Evolutionary conservation across 2,329 filamentous ascomycete genomes (phyloP).

Genomic region (Zalaria obscura): DNA sequence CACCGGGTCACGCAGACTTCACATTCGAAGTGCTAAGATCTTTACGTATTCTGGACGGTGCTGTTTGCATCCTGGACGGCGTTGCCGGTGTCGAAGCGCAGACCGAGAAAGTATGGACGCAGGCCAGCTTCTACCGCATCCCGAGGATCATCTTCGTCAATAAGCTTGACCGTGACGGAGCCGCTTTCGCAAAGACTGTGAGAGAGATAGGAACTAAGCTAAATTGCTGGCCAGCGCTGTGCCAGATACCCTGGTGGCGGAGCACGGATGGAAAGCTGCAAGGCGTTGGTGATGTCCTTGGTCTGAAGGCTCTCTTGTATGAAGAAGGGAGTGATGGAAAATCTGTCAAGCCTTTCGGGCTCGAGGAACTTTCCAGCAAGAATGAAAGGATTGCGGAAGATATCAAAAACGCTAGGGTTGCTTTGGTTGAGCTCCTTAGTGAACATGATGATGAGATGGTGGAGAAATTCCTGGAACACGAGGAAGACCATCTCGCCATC

Average conservation of each 20-base stretch:
- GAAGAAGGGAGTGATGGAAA: slow-evolving; percentile 51
- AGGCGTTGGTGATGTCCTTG: slow-evolving; percentile 74
- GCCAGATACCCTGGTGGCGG: slow-evolving; percentile 91
- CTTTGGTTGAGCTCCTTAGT: slow-evolving; percentile 69
- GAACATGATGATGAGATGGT: slow-evolving; percentile 81
- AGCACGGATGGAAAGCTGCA: slow-evolving; percentile 56
- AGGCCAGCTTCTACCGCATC: slow-evolving; percentile 73
- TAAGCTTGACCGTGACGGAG: slow-evolving; percentile 73
- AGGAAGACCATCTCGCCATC: slow-evolving; percentile 58
- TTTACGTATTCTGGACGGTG: slow-evolving; percentile 73
- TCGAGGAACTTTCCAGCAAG: slow-evolving; percentile 37
- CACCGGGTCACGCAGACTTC: slow-evolving; percentile 92
- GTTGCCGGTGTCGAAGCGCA: slow-evolving; percentile 93
- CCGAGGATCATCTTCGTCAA: slow-evolving; percentile 73
- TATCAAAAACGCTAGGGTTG: slow-evolving; percentile 59
- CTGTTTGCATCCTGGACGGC: slow-evolving; percentile 83
- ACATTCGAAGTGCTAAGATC: slow-evolving; percentile 92
- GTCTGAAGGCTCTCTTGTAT: slow-evolving; percentile 64
- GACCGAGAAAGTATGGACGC: slow-evolving; percentile 90
- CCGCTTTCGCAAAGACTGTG: slow-evolving; percentile 70
- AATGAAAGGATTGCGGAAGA: slow-evolving; percentile 45
- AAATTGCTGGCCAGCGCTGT: slow-evolving; percentile 75
- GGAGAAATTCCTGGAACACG: slow-evolving; percentile 65
- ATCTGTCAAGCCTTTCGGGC: slow-evolving; percentile 31
- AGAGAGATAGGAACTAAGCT: slow-evolving; percentile 71